Conservation (phyloP, 108 stramenopile genomes). For the Asterionellopsis glacialis region DNA sequence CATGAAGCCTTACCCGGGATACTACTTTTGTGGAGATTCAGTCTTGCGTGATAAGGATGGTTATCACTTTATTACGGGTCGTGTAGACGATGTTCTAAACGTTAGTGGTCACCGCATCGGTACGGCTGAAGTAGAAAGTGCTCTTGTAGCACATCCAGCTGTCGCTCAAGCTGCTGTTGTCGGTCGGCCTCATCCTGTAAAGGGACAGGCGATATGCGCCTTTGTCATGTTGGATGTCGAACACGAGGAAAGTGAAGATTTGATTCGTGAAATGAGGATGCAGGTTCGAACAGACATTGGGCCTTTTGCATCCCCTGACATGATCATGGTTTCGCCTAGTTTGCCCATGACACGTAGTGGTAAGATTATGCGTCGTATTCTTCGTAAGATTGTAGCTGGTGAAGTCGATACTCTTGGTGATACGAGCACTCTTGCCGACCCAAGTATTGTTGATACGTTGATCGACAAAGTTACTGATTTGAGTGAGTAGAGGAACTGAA, state of each 20-base stretch:
- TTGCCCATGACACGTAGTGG: slow-evolving; percentile 95
- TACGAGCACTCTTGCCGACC: slow-evolving; percentile 93
- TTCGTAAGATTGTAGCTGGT: slow-evolving; percentile 92
- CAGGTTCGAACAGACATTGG: slow-evolving; percentile 84
- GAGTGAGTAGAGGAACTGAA: no score
- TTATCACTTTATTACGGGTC: slow-evolving; percentile 95
- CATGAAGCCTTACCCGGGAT: slow-evolving; percentile 90
- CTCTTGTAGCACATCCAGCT: slow-evolving; percentile 83
- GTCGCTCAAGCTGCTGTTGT: slow-evolving; percentile 93
- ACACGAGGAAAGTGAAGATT: slow-evolving; percentile 51
- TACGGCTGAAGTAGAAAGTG: slow-evolving; percentile 92
- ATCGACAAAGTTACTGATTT: slow-evolving; percentile 48
- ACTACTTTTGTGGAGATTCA: slow-evolving; percentile 97
- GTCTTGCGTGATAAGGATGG: slow-evolving; percentile 90
- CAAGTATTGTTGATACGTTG: slow-evolving; percentile 86
- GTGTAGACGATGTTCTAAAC: slow-evolving; percentile 97
- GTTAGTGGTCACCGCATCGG: slow-evolving; percentile 95
- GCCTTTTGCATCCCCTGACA: slow-evolving; percentile 90
- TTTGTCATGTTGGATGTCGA: slow-evolving; percentile 75
- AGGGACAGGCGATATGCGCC: slow-evolving; percentile 86
- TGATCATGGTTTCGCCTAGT: slow-evolving; percentile 70
- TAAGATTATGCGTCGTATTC: slow-evolving; percentile 96
- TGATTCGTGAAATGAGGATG: slow-evolving; percentile 78
- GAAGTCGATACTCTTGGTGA: slow-evolving; percentile 89
- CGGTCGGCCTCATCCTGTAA: slow-evolving; percentile 88